Percentiles rank a stretch among this genome's conserved stretches.
phyloP scores from a whole-genome alignment of 2,329 filamentous ascomycete species.

The Colletotrichum siamense region DNA sequence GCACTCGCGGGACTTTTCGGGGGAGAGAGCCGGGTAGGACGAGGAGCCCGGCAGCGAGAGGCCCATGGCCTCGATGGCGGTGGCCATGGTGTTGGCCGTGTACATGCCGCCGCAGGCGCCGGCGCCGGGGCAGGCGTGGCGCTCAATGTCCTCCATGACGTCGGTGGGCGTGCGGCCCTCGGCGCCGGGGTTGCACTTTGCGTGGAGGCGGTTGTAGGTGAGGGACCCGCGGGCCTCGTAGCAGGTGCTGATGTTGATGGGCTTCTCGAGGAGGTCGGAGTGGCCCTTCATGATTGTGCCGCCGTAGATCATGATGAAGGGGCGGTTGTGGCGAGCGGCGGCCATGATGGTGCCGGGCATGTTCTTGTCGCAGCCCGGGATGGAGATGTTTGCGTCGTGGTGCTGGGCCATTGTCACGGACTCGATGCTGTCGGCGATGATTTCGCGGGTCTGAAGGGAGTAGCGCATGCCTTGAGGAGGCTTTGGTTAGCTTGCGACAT shows the following conservation, averaged over 20 bases:
- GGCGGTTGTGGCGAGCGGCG: conserved; percentile 88
- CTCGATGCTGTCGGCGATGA: conserved; percentile 95
- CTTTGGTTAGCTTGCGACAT: not conserved
- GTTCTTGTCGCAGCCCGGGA: conserved; percentile 96
- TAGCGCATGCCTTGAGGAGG: conserved; percentile 79
- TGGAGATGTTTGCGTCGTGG: conserved; percentile 91
- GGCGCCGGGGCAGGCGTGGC: conserved; percentile 69
- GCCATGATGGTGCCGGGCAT: conserved; percentile 95
- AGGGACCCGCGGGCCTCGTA: conserved; percentile 89
- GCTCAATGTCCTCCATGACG: conserved; percentile 83
- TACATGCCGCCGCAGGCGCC: conserved; percentile 89
- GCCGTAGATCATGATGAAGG: conserved; percentile 94
- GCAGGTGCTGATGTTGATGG: conserved; percentile 87
- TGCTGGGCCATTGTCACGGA: conserved; percentile 90
- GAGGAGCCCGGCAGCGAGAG: conserved; percentile 83
- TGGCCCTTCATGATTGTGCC: conserved; percentile 91
- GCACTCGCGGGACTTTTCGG: conserved; percentile 87
- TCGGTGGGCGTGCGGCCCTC: conserved; percentile 74
- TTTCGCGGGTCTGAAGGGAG: conserved; percentile 86
- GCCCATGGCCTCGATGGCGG: conserved; percentile 88
- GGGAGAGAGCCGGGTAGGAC: conserved; percentile 80
- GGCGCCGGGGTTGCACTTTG: conserved; percentile 65
- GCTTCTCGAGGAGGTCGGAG: conserved; percentile 74
- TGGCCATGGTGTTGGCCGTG: conserved; percentile 93
- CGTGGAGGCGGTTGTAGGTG: conserved; percentile 77